A percentile compares a stretch with the other conserved stretches of the same genome.
Conservation (phyloP, 2,329 filamentous ascomycete species). For the Penicillium brevicompactum region DNA sequence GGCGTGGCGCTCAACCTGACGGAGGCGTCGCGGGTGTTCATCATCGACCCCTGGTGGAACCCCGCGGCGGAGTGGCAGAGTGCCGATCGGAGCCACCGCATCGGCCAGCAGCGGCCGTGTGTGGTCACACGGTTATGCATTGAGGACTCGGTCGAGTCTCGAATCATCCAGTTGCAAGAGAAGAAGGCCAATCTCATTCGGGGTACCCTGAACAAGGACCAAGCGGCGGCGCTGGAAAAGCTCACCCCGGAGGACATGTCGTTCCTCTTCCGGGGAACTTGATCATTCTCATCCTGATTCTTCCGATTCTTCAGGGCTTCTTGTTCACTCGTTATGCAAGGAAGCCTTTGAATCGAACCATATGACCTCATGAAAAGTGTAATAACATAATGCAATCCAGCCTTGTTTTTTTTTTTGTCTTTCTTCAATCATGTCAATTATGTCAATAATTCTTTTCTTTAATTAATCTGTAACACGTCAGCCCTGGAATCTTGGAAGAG, state of each 20-base stretch:
- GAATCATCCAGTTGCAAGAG: constrained; percentile 94
- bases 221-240: constrained; percentile 77
- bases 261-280: constrained; percentile 85
- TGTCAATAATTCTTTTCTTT: too few relatives aligned
- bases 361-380: neutral
- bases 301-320: too few relatives aligned
- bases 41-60: constrained; percentile 99
- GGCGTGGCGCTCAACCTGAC: constrained; percentile 95
- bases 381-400: neutral
- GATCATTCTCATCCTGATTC: constrained; percentile 10
- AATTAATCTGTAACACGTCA: too few relatives aligned
- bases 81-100: constrained; percentile 90
- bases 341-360: too few relatives aligned
- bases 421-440: too few relatives aligned
- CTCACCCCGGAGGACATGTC: constrained; percentile 90
- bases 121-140: constrained; percentile 94
- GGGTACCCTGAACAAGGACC: constrained; percentile 92
- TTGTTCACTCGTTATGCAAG: neutral
- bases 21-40: constrained; percentile 92
- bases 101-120: constrained; percentile 90
- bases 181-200: constrained; percentile 99
- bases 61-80: constrained; percentile 99
- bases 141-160: constrained; percentile 93
- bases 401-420: too few relatives aligned
- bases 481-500: neutral